Base-by-base conservation (phyloP, 805 yeast species). In the Kodamaea laetipori region DNA sequence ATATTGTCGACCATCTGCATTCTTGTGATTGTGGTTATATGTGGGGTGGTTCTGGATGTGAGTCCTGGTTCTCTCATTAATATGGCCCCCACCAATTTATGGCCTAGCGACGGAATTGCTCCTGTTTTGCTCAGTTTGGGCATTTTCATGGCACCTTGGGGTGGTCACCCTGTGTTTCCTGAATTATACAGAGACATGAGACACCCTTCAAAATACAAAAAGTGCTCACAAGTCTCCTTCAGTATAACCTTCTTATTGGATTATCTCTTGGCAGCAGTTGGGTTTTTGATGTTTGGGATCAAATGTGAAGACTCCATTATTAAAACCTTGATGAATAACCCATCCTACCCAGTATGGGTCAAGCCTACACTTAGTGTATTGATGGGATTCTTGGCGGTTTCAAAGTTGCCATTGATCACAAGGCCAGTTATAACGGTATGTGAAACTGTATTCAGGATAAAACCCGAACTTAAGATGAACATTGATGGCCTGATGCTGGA, bases 161-260 rank as follows among this genome's bases (percentile, higher is more conserved):
- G 92, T 44, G 94, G 94, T 2, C 92, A 85, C 58, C 87, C 89
- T 1, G 82, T 86, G 5, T 84, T 84, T 51, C 92, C 92, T 2
- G 86, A 83, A 53, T 65, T 85, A 34, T 81, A 79, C 58, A 67
- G 77, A 30, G 94, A 85, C 58, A 86, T 85, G 86, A 73, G 81
- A 55, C 82, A 76, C 43, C 89, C 89, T 5, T 58, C 67, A 23
- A 78, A 76, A 49, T 84, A 78, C 60, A 64, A 66, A 13, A 57
- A 59, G 11, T 80, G 89, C 47, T 69, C 84, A 56, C 64, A 69
- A 36, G 60, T 74, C 2, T 81, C 92, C 0, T 86, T 83, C 51
- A 56, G 75, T 17, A 80, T 83, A 47, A 80, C 89, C 1, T 72
- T 77, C 38, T 23, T 76, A 1, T 74, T 86, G 8, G 90, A 85